Percentiles rank a stretch among this genome's conserved stretches.
Evolutionary conservation across 73 alveolate genomes (phyloP).

Genomic region (Durusdinium trenchii): DNA sequence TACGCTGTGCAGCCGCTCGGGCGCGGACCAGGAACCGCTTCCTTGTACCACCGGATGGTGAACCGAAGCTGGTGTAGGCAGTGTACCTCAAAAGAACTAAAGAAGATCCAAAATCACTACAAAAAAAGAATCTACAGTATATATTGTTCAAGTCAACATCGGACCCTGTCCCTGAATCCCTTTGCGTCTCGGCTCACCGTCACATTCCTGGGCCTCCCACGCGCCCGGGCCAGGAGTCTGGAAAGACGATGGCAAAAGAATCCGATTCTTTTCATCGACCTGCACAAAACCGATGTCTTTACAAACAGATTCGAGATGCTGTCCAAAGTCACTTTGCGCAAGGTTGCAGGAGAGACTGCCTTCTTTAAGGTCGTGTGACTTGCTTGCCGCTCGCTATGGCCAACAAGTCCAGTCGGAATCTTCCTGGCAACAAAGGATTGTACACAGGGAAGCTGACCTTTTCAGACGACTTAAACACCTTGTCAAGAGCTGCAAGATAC

Average conservation of each 20-base stretch:
- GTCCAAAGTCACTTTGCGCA: background rate
- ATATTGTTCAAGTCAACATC: background rate
- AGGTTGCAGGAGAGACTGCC: background rate
- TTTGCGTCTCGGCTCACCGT: background rate
- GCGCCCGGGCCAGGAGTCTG: slow-evolving; percentile 78
- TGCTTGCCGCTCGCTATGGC: slow-evolving; percentile 38
- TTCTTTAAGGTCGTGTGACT: slow-evolving; percentile 27
- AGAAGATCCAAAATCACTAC: background rate
- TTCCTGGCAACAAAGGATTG: too few relatives aligned
- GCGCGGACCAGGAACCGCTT: slow-evolving; percentile 1
- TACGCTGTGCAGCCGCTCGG: background rate
- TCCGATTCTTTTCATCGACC: slow-evolving; percentile 45
- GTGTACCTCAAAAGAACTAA: slow-evolving; percentile 9
- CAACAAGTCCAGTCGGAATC: slow-evolving; percentile 41
- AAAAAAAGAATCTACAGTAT: background rate
- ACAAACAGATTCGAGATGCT: background rate
- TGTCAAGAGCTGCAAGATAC: too few relatives aligned
- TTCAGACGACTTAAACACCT: too few relatives aligned
- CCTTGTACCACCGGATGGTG: slow-evolving; percentile 53
- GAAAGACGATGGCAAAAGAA: slow-evolving; percentile 58
- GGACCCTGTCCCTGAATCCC: background rate
- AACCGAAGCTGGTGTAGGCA: slow-evolving; percentile 67
- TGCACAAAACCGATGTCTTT: background rate
- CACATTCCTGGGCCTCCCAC: background rate
- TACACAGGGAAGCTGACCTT: too few relatives aligned